A percentile compares a stretch with the other conserved stretches of the same genome.
phyloP scores from a whole-genome alignment of 2,329 filamentous ascomycete species.

The Ascochyta koolunga region DNA sequence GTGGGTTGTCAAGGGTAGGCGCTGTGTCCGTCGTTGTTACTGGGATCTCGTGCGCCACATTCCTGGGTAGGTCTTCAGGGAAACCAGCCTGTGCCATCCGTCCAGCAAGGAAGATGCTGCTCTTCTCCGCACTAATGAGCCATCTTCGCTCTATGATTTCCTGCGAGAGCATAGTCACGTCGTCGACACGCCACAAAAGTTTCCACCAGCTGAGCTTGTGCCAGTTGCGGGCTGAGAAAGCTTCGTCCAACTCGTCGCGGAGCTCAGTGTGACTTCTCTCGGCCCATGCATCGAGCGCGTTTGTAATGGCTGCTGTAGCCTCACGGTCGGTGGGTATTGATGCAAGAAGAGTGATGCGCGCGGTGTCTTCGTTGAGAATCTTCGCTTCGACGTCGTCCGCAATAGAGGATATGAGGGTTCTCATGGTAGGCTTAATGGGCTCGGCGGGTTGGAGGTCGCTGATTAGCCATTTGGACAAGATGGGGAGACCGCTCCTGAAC shows the following conservation, averaged over 20 bases:
- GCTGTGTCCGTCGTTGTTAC: conserved; percentile 25
- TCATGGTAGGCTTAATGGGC: conserved; percentile 69
- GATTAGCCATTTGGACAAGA: conserved; percentile 68
- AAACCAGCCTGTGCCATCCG: conserved; percentile 71
- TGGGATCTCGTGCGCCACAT: conserved; percentile 12
- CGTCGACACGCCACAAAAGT: conserved; percentile 91
- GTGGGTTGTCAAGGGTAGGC: conserved; percentile 24
- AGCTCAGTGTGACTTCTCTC: conserved; percentile 83
- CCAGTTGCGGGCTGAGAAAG: conserved; percentile 79
- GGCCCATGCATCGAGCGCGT: conserved; percentile 72
- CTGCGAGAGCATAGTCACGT: conserved; percentile 81
- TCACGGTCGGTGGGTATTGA: conserved; percentile 50
- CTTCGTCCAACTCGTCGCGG: conserved; percentile 76
- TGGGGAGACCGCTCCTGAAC: conserved; percentile 73
- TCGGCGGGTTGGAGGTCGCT: conserved; percentile 42
- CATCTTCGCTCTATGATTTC: conserved; percentile 80
- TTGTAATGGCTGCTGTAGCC: conserved; percentile 59
- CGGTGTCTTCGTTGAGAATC: conserved; percentile 59
- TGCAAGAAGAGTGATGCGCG: conserved; percentile 43
- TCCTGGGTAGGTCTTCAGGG: conserved; percentile 29
- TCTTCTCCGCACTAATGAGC: conserved; percentile 77
- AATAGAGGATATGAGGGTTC: conserved; percentile 70
- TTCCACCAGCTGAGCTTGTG: conserved; percentile 89
- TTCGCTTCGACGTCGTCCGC: conserved; percentile 61
- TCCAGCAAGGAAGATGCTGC: conserved; percentile 82